These are phyloP conservation scores for Hymenoscyphus fraxineus DNA, from an alignment of 2,329 filamentous ascomycete species.

Conservation along the genomic window DNA sequence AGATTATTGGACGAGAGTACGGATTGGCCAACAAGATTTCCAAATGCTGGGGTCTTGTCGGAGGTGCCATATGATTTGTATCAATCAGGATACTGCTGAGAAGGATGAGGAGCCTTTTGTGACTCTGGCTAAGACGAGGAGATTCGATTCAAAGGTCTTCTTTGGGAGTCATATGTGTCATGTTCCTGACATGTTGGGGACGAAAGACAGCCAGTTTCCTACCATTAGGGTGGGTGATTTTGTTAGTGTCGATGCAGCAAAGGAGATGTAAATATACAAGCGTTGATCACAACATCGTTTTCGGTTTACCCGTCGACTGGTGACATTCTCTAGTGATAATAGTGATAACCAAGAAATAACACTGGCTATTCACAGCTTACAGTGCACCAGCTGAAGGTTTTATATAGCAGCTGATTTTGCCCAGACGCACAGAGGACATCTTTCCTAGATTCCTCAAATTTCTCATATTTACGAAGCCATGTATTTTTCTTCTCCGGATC, in stretches of 20 bases:
- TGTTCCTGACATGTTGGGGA: slow-evolving; percentile 24
- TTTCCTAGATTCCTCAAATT: no score
- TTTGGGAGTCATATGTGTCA: slow-evolving; percentile 81
- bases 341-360: neutral
- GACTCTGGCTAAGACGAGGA: slow-evolving; percentile 81
- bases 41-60: slow-evolving; percentile 79
- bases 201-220: slow-evolving; percentile 34
- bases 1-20: slow-evolving; percentile 69
- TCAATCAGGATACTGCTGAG: slow-evolving; percentile 77
- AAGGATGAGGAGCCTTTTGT: slow-evolving; percentile 78
- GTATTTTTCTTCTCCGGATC: no score
- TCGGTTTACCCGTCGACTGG: no score
- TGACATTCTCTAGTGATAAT: neutral
- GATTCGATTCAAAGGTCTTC: slow-evolving; percentile 77
- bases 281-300: neutral
- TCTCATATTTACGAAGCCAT: no score
- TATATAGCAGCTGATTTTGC: neutral
- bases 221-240: slow-evolving; percentile 50
- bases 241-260: slow-evolving; percentile 14
- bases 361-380: neutral
- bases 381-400: neutral
- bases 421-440: no score
- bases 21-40: slow-evolving; percentile 62
- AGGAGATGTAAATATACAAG: neutral
- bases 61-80: slow-evolving; percentile 93